A percentile compares a stretch with the other conserved stretches of the same genome.
Conservation (phyloP, 345 rosid species). For the Anacardium occidentale region DNA sequence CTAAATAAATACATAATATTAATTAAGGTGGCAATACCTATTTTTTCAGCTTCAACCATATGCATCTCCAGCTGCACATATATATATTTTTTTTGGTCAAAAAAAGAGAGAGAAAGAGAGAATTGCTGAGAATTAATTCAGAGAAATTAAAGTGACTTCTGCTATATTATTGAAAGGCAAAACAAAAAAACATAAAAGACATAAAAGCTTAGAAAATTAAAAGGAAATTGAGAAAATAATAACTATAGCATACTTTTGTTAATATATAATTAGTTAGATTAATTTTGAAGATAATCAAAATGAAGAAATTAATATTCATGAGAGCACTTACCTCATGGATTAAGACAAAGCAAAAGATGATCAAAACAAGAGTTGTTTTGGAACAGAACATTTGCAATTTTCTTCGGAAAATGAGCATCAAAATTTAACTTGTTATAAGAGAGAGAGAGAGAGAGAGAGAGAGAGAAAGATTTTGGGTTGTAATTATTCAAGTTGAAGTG, state of each 20-base stretch:
- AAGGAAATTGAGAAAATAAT: neutral
- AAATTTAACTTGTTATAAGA: neutral
- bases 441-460: no score
- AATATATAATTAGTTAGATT: no score
- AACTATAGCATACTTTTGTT: no score
- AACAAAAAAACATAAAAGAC: no score
- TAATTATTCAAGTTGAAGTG: no score
- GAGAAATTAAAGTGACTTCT: neutral
- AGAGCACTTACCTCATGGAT: conserved; percentile 19
- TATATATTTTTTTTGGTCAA: no score
- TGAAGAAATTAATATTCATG: neutral
- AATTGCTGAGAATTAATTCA: no score
- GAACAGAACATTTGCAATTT: neutral
- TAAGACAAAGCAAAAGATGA: conserved; percentile 18
- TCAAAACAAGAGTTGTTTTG: conserved; percentile 15
- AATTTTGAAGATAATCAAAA: no score
- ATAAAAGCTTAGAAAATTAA: no score
- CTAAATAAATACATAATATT: no score
- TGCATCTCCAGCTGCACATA: conserved; percentile 22
- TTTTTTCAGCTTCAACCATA: conserved; percentile 19
- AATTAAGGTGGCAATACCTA: conserved; percentile 10
- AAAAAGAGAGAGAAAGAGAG: neutral
- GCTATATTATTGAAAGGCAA: neutral
- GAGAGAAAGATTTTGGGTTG: neutral
- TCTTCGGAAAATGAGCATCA: neutral